These are phyloP conservation scores for Letharia columbiana DNA, from an alignment of 495 filamentous ascomycete species.

Conservation along the genomic window DNA sequence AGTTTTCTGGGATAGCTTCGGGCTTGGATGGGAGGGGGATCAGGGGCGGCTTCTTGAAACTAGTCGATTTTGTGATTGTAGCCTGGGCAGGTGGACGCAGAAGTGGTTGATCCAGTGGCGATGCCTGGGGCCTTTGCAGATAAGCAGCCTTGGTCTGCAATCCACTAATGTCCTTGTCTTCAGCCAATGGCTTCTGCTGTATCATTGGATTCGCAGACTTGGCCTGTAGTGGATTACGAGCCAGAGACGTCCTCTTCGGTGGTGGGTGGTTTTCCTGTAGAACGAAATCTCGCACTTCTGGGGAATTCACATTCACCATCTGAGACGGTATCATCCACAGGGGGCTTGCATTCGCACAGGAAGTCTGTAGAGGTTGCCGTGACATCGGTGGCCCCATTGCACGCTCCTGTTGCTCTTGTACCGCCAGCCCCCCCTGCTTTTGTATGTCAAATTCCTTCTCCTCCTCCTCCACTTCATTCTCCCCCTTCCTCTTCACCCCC, in stretches of 20 bases:
- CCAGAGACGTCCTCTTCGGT: no score
- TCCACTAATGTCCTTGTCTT: neutral
- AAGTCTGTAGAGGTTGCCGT: neutral
- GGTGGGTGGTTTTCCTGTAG: neutral
- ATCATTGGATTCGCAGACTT: neutral
- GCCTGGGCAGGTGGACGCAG: neutral
- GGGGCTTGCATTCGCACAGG: neutral
- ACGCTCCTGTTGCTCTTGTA: neutral
- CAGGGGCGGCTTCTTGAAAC: neutral
- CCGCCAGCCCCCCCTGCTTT: neutral
- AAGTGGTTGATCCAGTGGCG: neutral
- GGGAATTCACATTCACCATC: neutral
- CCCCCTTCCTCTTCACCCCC: conserved; percentile 10
- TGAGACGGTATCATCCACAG: neutral
- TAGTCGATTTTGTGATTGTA: neutral
- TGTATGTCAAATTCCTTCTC: conserved; percentile 1
- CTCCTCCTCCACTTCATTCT: neutral
- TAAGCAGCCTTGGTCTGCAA: neutral
- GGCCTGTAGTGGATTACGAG: neutral
- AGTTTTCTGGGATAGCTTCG: conserved; percentile 4
- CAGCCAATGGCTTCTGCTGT: neutral
- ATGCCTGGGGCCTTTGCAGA: neutral
- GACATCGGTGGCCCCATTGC: neutral
- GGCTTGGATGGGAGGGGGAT: neutral
- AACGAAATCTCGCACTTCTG: neutral